Conservation (phyloP, 1,284 basidiomycete genomes). For the Psilocybe mexicana region DNA sequence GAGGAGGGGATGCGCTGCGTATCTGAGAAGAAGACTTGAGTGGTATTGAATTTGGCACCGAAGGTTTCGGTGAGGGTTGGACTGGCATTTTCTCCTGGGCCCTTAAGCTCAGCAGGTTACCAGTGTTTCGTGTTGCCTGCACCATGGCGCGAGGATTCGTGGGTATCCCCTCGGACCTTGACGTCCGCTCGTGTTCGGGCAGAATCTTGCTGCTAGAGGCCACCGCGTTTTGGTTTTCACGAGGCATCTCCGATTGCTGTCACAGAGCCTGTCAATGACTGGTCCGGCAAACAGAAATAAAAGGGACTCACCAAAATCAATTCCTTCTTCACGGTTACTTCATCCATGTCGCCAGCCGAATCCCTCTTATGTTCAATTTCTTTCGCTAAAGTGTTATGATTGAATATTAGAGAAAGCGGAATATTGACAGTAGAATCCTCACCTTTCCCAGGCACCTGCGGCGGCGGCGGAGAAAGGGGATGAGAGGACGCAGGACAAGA, state of each 20-base stretch:
- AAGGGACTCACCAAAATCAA: neutral
- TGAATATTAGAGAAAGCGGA: neutral
- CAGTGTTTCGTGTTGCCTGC: neutral
- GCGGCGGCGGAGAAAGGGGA: neutral
- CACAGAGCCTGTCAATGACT: neutral
- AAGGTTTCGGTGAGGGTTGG: neutral
- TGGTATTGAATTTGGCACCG: slow-evolving; percentile 1
- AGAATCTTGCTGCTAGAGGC: slow-evolving; percentile 31
- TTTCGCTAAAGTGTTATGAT: neutral
- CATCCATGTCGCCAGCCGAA: neutral
- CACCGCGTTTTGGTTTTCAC: slow-evolving; percentile 20
- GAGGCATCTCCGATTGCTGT: neutral
- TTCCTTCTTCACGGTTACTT: slow-evolving; percentile 8
- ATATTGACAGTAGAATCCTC: neutral
- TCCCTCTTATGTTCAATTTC: neutral
- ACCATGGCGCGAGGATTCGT: slow-evolving; percentile 11
- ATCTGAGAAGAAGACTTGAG: neutral
- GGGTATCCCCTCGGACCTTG: neutral
- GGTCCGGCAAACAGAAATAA: neutral
- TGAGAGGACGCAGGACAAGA: neutral
- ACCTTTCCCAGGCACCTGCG: neutral
- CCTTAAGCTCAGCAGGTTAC: neutral
- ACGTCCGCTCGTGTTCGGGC: neutral
- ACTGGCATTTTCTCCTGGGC: slow-evolving; percentile 8
- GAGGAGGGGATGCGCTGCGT: slow-evolving; percentile 30